A percentile compares a stretch with the other conserved stretches of the same genome.
These are phyloP conservation scores for Pythium grandisporangium DNA, from an alignment of 352 stramenopile genomes.

Conservation along the genomic window DNA sequence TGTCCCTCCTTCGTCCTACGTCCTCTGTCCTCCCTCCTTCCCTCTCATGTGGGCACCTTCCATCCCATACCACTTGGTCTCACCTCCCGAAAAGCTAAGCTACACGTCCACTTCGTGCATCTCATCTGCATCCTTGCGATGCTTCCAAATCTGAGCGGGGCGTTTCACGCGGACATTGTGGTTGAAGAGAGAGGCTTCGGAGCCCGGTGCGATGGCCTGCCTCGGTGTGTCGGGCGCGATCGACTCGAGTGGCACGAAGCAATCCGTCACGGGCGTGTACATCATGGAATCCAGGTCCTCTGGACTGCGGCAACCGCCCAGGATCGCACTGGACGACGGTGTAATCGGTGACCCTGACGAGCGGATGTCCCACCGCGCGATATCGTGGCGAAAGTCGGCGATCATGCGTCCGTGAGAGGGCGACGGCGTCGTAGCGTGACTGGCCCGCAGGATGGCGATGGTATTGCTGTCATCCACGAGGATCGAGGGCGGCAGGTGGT, in stretches of 20 bases:
- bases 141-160: too few species aligned
- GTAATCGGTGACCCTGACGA: conserved; percentile 40
- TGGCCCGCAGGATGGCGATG: conserved; percentile 39
- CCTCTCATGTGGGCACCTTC: too few species aligned
- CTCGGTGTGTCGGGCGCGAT: conserved; percentile 9
- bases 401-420: conserved; percentile 19
- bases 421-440: conserved; percentile 26
- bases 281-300: conserved; percentile 5
- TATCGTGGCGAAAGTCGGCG: conserved; percentile 34
- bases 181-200: too few species aligned
- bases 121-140: too few species aligned
- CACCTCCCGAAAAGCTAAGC: too few species aligned
- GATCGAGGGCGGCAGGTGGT: conserved; percentile 21
- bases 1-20: too few species aligned
- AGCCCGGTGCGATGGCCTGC: too few species aligned
- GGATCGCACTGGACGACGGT: conserved; percentile 23
- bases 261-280: conserved; percentile 15
- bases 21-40: too few species aligned
- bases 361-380: conserved; percentile 36
- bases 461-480: conserved; percentile 27
- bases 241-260: conserved; percentile 31
- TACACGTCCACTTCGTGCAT: too few species aligned
- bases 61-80: too few species aligned
- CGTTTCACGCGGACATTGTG: too few species aligned
- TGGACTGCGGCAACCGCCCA: conserved; percentile 17